Evolutionary conservation across 2,329 filamentous ascomycete species (phyloP), one percentile per base, ranked within the genome.

Genomic region (Corniculantispora saksenae): DNA sequence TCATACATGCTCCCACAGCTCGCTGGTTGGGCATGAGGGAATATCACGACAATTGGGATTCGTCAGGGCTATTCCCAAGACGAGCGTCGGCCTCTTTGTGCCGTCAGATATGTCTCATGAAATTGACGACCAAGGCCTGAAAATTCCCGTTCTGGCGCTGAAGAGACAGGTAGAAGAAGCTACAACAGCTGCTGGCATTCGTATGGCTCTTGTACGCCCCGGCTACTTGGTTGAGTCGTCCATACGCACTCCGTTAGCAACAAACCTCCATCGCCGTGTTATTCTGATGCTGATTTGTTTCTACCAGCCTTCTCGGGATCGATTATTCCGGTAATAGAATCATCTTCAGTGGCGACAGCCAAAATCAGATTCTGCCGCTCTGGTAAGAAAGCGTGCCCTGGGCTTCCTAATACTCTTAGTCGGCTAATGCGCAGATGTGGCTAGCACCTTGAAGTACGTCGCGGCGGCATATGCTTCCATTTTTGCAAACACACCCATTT

Each of bases 91-190:
- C 29, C 35, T 61, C 5, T 61, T 61, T 35, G 59, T 61, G 50
- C 59, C 59, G 8, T 61, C 59, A 4, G 38, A 54, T 47, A 54
- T 54, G 48, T 40, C 48, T 8, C 59, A 54, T 43, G 32, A 61
- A 54, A 43, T 54, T 5, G 59, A 61, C 23, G 32, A 61, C 9
- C 32, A 61, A 23, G 32, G 32, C 5, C 17, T 54, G 32, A 27
- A 9, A 45, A n/a, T 61, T 19, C 32, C 59, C 17, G 32, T 61
- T 6, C 8, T 43, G 4, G 40, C 53, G 47, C 29, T 40, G 8
- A 53, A 54, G 9, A 12, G 27, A 19, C 13, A 59, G 21, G 56
- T 59, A n/a, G 27, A 25, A 38, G 43, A 59, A 25, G 27, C 56
- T 2, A 38, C 27, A 23, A 38, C 5, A 27, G 15, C 13, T 17